Percentiles rank a stretch among this genome's conserved stretches.
These are phyloP conservation scores for Dictyostelium gargantuum DNA, from an alignment of 208 protist species.

Conservation along the genomic window DNA sequence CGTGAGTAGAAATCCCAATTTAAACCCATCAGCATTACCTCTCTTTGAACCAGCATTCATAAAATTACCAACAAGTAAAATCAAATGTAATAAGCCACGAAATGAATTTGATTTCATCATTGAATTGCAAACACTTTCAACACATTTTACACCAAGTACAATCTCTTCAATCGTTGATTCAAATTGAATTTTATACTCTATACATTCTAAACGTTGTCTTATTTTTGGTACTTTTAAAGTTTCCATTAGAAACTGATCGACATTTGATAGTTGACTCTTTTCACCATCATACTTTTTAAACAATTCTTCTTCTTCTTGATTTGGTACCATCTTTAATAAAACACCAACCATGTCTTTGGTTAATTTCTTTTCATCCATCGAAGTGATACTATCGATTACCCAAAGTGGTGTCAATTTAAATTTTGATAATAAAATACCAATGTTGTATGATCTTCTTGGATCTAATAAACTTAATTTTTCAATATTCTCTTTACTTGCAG, in stretches of 20 bases:
- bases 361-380: slow-evolving; percentile 53
- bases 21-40: slow-evolving; percentile 41
- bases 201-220: slow-evolving; percentile 28
- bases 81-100: not conserved
- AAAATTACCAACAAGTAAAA: slow-evolving; percentile 37
- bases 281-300: slow-evolving; percentile 41
- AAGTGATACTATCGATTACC: slow-evolving; percentile 9
- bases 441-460: not conserved
- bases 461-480: not conserved
- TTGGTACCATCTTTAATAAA: not conserved
- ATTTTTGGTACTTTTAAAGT: slow-evolving; percentile 45
- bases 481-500: not conserved
- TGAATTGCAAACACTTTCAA: not conserved
- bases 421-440: slow-evolving; percentile 54
- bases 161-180: slow-evolving; percentile 14
- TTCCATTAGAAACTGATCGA: slow-evolving; percentile 37
- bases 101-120: not conserved
- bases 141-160: not conserved
- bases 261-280: not conserved
- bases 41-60: not conserved
- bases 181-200: slow-evolving; percentile 10
- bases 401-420: slow-evolving; percentile 34
- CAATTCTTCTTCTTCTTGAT: not conserved
- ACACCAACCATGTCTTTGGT: slow-evolving; percentile 28
- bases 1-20: not conserved